A percentile compares a stretch with the other conserved stretches of the same genome.
These are phyloP conservation scores for Rhododendron henanense DNA, from an alignment of 148 eudicot species.

Conservation along the genomic window DNA sequence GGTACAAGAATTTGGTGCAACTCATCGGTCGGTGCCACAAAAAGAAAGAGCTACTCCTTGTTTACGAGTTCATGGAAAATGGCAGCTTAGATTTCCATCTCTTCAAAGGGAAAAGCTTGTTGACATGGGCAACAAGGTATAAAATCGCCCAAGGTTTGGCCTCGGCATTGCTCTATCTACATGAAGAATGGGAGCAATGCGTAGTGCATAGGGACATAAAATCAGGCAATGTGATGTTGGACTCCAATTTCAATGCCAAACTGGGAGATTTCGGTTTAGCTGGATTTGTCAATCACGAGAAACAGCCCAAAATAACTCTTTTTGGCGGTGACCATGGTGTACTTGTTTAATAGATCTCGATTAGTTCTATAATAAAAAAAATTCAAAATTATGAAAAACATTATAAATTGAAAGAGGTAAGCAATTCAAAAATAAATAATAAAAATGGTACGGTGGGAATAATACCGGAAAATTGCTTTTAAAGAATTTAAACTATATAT, in stretches of 20 bases:
- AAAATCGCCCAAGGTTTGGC: neutral
- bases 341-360: no score
- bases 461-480: no score
- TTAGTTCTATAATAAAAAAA: no score
- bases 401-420: no score
- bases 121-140: neutral
- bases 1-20: neutral
- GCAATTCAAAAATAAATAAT: no score
- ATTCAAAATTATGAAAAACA: no score
- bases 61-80: neutral
- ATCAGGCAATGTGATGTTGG: neutral
- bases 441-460: no score
- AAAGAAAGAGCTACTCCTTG: neutral
- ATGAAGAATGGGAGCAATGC: neutral
- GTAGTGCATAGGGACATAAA: neutral
- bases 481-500: no score
- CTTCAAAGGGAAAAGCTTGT: neutral
- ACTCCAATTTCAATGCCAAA: neutral
- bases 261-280: neutral
- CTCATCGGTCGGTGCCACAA: neutral
- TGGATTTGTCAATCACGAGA: neutral
- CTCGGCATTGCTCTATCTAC: neutral
- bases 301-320: neutral
- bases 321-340: neutral
- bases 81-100: neutral